Conservation (phyloP, 371 early-diverging fungal genomes). For the Rhizomucor miehei region DNA sequence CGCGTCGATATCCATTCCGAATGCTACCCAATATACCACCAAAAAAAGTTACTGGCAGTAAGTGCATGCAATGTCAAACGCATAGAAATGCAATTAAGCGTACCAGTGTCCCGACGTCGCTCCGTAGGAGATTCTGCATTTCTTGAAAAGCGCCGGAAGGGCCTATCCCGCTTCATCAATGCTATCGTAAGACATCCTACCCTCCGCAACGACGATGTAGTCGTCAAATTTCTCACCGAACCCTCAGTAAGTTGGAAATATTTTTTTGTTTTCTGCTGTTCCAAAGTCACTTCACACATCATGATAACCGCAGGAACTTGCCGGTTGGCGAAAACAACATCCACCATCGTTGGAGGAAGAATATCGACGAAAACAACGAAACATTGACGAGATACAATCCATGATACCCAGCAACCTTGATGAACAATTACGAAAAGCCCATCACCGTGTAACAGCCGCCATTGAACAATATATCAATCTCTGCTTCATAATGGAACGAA, state of each 20-base stretch:
- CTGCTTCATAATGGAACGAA: constrained; percentile 65
- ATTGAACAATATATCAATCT: constrained; percentile 62
- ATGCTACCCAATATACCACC: constrained; percentile 45
- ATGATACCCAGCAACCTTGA: constrained; percentile 50
- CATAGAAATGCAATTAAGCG: constrained; percentile 50
- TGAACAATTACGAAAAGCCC: constrained; percentile 48
- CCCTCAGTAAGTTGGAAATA: constrained; percentile 50
- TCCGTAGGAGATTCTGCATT: constrained; percentile 64
- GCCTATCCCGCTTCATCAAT: constrained; percentile 74
- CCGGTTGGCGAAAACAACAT: constrained; percentile 52
- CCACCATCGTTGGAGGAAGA: constrained; percentile 54
- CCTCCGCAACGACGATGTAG: constrained; percentile 61
- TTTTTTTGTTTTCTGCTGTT: constrained; percentile 5
- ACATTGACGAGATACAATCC: constrained; percentile 27
- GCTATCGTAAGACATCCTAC: constrained; percentile 76
- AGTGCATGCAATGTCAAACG: constrained; percentile 59
- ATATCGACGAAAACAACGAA: constrained; percentile 32
- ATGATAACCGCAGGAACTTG: constrained; percentile 39
- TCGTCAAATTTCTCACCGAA: constrained; percentile 65
- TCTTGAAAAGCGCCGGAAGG: constrained; percentile 70
- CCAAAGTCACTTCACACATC: constrained; percentile 11
- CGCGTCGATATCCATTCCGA: constrained; percentile 40
- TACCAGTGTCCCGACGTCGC: constrained; percentile 5
- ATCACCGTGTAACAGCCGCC: constrained; percentile 47
- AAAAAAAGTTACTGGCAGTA: constrained; percentile 46